Base-by-base conservation (phyloP, 2,329 filamentous ascomycete species). In the Knoxdaviesia capensis region DNA sequence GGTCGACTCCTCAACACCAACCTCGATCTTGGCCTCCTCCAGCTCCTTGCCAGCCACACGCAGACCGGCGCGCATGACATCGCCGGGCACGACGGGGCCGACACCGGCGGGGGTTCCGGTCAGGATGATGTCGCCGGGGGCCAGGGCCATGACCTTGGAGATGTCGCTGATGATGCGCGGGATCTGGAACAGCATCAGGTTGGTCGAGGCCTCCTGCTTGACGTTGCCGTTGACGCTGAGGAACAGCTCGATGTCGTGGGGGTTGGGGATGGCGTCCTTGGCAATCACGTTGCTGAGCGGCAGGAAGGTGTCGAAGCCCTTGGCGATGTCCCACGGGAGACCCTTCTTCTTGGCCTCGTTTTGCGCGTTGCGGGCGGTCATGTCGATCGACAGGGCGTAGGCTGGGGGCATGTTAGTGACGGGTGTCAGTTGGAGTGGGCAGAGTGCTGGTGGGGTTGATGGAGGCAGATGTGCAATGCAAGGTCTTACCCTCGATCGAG, bases 41-140 rank as follows among this genome's bases (percentile, higher is more conserved):
- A 96, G 60, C 63, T 92, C 85, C 64, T 80, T 77, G 34, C 87
- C 87, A 44, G 70, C 67, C 31, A 94, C 75, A 55, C 74, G 77
- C 50, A 96, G 67, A 4, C 86, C 86, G 30, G 83, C 87, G 48
- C 70, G 78, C 71, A 98, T 84, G 32, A 88, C 67, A 61, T 98
- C 87, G 3, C 90, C 90, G 1, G 82, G 76, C 46, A 77, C 74
- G 2, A 94, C 86, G 20, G 77, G 69, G 1, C 90, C 90, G 2
- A 98, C 90, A 8, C 90, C 90, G 63, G 94, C 94, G 40, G 90
- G 90, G 41, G 90, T 98, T 11, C 90, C 90, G n/a, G 90, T 98
- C 51, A 98, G 64, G 40, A 98, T 76, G 53, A 98, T 77, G 59
- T 98, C 90, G 40, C 88, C 90, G 53, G 81, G 74, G 60, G 93